Evolutionary conservation across 169 alveolate genomes (phyloP).

Genomic region (Plasmodium cynomolgi): DNA sequence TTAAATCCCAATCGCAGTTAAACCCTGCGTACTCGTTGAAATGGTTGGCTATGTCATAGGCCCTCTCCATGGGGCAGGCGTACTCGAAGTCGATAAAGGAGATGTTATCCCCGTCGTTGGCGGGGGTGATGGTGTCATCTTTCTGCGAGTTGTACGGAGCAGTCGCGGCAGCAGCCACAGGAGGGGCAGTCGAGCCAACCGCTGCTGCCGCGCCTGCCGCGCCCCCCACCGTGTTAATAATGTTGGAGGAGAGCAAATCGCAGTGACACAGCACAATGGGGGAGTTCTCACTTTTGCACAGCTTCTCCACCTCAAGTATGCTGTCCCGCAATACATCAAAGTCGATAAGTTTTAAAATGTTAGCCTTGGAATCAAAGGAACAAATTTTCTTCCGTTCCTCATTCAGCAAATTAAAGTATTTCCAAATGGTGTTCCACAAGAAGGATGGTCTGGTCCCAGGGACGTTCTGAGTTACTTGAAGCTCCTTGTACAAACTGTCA

Average conservation of each 20-base stretch:
- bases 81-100: constrained; percentile 83
- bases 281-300: constrained; percentile 78
- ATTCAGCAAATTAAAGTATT: constrained; percentile 70
- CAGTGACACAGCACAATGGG: constrained; percentile 85
- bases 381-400: background rate
- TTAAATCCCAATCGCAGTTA: constrained; percentile 76
- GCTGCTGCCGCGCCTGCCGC: background rate
- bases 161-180: background rate
- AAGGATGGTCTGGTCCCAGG: constrained; percentile 70
- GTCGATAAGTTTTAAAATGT: constrained; percentile 27
- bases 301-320: constrained; percentile 67
- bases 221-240: constrained; percentile 65
- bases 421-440: constrained; percentile 83
- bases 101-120: background rate
- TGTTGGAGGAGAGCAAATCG: constrained; percentile 80
- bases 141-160: background rate
- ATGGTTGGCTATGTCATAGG: constrained; percentile 86
- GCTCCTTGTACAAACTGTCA: constrained; percentile 55
- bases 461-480: constrained; percentile 47
- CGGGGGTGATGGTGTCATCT: background rate
- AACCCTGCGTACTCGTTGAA: constrained; percentile 81
- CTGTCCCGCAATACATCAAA: background rate
- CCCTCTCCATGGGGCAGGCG: constrained; percentile 86
- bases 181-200: background rate
- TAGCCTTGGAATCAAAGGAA: constrained; percentile 27